A percentile compares a stretch with the other conserved stretches of the same genome.
phyloP scores from a whole-genome alignment of 768 basidiomycete species.

The Tephrocybe sp. region DNA sequence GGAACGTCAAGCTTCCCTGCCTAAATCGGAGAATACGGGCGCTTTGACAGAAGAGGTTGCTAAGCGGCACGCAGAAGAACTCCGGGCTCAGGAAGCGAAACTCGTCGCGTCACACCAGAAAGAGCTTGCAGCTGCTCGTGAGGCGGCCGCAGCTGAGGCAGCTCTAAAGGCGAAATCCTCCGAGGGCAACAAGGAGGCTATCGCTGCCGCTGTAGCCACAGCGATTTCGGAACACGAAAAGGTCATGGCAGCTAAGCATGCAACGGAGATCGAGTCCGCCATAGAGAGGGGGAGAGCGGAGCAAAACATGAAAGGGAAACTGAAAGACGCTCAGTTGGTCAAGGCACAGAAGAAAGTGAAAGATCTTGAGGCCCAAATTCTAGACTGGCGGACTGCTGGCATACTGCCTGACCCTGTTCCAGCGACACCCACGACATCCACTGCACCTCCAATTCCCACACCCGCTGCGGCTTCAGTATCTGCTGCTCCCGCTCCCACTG shows the following conservation, averaged over 20 bases:
- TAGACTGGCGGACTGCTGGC: slow-evolving; percentile 55
- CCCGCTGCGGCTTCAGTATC: slow-evolving; percentile 24
- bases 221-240: slow-evolving; percentile 51
- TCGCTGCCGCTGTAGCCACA: slow-evolving; percentile 48
- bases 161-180: slow-evolving; percentile 35
- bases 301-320: slow-evolving; percentile 53
- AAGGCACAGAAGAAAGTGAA: slow-evolving; percentile 61
- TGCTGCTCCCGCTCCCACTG: slow-evolving; percentile 8
- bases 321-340: slow-evolving; percentile 73
- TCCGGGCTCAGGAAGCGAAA: slow-evolving; percentile 53
- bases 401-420: slow-evolving; percentile 37
- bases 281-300: slow-evolving; percentile 73
- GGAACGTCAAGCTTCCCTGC: slow-evolving; percentile 41
- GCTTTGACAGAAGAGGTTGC: slow-evolving; percentile 33
- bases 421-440: slow-evolving; percentile 25
- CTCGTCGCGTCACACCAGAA: slow-evolving; percentile 52
- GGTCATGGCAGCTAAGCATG: slow-evolving; percentile 44
- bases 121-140: slow-evolving; percentile 54
- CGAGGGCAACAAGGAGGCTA: slow-evolving; percentile 35
- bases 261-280: slow-evolving; percentile 61
- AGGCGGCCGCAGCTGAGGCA: slow-evolving; percentile 34
- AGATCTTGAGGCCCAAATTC: slow-evolving; percentile 64
- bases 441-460: slow-evolving; percentile 18
- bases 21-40: slow-evolving; percentile 21
- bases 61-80: slow-evolving; percentile 60